Evolutionary conservation across 495 filamentous ascomycete genomes (phyloP).

Genomic region (Trypethelium eluteriae): DNA sequence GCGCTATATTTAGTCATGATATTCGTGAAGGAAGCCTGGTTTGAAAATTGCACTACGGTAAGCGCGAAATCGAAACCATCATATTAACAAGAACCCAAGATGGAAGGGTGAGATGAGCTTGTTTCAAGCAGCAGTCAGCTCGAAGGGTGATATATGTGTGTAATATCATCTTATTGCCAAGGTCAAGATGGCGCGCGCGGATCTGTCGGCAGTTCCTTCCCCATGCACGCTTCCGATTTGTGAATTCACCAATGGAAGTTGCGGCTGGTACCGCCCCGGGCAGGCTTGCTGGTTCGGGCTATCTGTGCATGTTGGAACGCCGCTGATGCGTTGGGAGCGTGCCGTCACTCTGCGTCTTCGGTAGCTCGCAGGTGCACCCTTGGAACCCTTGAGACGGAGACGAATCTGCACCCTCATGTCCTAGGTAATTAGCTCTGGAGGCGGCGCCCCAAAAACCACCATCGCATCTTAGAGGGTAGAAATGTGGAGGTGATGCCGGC

Average conservation of each 20-base stretch:
- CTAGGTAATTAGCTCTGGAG: background rate
- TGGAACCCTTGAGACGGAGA: background rate
- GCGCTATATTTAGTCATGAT: no score
- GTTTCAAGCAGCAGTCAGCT: no score
- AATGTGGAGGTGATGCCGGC: background rate
- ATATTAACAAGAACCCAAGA: no score
- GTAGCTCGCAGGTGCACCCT: background rate
- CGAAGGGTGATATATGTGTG: no score
- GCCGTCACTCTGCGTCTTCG: background rate
- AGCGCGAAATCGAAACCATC: no score
- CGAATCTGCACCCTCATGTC: background rate
- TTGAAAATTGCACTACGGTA: no score
- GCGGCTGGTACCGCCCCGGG: conserved; percentile 1
- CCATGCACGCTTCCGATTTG: background rate
- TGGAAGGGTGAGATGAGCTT: no score
- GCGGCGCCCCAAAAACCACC: background rate
- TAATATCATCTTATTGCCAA: no score
- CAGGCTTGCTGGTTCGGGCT: background rate
- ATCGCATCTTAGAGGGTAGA: background rate
- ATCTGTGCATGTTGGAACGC: background rate
- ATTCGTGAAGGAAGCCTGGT: no score
- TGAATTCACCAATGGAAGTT: background rate
- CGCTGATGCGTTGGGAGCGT: background rate
- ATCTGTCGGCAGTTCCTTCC: conserved; percentile 1
- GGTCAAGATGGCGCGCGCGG: no score